Evolutionary conservation across 1,139 yeast genomes (phyloP).

Genomic region (Scheffersomyces parashehatae): DNA sequence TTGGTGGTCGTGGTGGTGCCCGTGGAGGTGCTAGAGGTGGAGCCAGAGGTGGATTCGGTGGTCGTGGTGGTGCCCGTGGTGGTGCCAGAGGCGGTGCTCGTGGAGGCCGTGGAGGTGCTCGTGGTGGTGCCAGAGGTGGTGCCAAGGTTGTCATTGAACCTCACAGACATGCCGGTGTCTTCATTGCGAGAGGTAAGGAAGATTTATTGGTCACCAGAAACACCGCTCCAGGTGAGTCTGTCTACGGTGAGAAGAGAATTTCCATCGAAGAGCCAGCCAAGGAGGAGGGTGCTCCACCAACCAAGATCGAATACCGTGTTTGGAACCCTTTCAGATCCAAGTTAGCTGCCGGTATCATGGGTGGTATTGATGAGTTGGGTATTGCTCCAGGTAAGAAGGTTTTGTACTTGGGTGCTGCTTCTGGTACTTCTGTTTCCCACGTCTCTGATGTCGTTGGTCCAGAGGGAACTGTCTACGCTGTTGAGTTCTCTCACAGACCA

Average conservation of each 20-base stretch:
- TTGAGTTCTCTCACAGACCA: conserved; percentile 98
- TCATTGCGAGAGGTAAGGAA: conserved; percentile 99
- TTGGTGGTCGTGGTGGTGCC: conserved; percentile 28
- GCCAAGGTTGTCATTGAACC: conserved; percentile 97
- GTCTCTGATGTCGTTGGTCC: conserved; percentile 99
- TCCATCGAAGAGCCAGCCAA: conserved; percentile 88
- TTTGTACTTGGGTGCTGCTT: conserved; percentile 97
- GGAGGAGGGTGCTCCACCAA: conserved; percentile 86
- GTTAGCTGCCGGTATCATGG: conserved; percentile 99
- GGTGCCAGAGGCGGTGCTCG: conserved; percentile 57
- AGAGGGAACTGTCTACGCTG: conserved; percentile 98
- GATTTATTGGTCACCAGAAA: conserved; percentile 96
- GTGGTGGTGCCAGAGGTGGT: conserved; percentile 82
- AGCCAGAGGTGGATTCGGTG: conserved; percentile 23
- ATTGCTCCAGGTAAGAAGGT: conserved; percentile 98
- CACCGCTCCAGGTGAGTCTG: conserved; percentile 97
- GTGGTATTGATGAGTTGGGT: conserved; percentile 97
- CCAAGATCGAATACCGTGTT: conserved; percentile 97
- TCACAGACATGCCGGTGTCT: conserved; percentile 97
- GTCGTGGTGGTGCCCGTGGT: conserved; percentile 45
- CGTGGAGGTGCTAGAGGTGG: conserved; percentile 33
- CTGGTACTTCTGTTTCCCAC: conserved; percentile 98
- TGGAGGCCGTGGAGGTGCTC: conserved; percentile 72
- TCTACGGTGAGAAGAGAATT: conserved; percentile 96
- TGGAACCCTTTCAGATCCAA: conserved; percentile 99